Conservation (phyloP, 78 protist species). For the Acrasis kona region DNA sequence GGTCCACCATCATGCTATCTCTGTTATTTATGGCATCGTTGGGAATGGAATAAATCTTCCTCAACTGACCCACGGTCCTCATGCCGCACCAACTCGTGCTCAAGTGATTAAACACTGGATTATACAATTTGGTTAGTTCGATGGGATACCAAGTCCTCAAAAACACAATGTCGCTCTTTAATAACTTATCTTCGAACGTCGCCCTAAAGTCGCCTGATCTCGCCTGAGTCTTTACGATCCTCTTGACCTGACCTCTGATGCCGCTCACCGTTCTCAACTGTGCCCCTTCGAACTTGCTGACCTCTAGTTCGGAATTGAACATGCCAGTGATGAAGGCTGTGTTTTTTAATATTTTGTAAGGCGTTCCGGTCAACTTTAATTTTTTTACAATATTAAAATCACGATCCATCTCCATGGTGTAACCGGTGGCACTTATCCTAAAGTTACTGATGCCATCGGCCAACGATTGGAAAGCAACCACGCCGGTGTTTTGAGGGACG, state of each 20-base stretch:
- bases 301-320: conserved; percentile 74
- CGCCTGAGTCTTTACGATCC: conserved; percentile 45
- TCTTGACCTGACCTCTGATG: conserved; percentile 92
- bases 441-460: conserved; percentile 25
- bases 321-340: conserved; percentile 85
- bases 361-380: conserved; percentile 91
- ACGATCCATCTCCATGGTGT: conserved; percentile 71
- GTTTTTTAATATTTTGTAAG: conserved; percentile 77
- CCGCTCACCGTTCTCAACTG: conserved; percentile 95
- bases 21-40: conserved; percentile 40
- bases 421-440: conserved; percentile 91
- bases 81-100: conserved; percentile 20
- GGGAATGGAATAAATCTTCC: conserved; percentile 42
- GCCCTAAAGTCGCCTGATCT: conserved; percentile 88
- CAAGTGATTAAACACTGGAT: conserved; percentile 80
- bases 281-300: conserved; percentile 94
- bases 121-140: conserved; percentile 64
- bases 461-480: conserved; percentile 13
- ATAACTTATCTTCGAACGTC: conserved; percentile 94
- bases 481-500: conserved; percentile 62
- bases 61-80: conserved; percentile 69
- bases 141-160: conserved; percentile 91
- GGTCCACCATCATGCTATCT: no score
- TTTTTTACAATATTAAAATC: conserved; percentile 84
- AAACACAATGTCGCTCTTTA: conserved; percentile 83